A percentile compares a stretch with the other conserved stretches of the same genome.
phyloP scores from a whole-genome alignment of 75 land plant species.

The Ceratopteris richardii region DNA sequence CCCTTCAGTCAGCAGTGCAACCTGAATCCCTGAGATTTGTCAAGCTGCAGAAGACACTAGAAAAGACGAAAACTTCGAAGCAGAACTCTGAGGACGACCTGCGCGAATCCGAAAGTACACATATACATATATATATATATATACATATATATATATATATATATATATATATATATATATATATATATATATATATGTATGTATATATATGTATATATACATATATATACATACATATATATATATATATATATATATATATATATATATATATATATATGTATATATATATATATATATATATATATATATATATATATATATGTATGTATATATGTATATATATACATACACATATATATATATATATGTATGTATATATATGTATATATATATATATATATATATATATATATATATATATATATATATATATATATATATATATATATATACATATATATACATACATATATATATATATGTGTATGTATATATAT shows the following conservation, averaged over 20 bases:
- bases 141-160: too few species aligned
- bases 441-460: not conserved
- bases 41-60: too few species aligned
- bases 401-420: not conserved
- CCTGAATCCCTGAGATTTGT: too few species aligned
- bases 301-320: not conserved
- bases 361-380: conserved; percentile 2
- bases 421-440: not conserved
- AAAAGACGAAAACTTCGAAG: too few species aligned
- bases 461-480: conserved; percentile 1
- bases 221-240: not conserved
- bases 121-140: too few species aligned
- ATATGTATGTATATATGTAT: not conserved
- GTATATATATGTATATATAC: not conserved
- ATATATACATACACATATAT: conserved; percentile 1
- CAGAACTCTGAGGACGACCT: too few species aligned
- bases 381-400: not conserved
- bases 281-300: not conserved
- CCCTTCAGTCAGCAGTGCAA: too few species aligned
- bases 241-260: conserved; percentile 7
- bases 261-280: conserved; percentile 2
- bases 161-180: too few species aligned
- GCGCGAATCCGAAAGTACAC: too few species aligned
- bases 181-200: too few species aligned
- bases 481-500: not conserved